These are phyloP conservation scores for Puccinia brachypodii DNA, from an alignment of 1,284 basidiomycete species.

Conservation along the genomic window DNA sequence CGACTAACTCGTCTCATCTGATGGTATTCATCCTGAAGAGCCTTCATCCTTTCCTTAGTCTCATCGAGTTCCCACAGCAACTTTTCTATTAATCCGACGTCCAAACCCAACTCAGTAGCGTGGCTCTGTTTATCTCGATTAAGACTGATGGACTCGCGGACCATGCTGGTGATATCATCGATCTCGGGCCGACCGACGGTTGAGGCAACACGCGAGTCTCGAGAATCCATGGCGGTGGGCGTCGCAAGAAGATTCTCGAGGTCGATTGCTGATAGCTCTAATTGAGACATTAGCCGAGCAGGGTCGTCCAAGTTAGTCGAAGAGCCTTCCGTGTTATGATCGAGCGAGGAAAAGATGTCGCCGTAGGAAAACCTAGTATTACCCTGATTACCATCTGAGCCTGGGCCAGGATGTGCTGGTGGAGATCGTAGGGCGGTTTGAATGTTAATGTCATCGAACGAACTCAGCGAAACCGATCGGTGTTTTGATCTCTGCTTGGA, in stretches of 20 bases:
- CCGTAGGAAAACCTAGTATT: background rate
- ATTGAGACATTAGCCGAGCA: slow-evolving; percentile 7
- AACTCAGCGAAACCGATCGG: background rate
- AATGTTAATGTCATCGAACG: background rate
- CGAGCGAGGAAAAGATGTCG: slow-evolving; percentile 24
- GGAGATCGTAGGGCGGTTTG: background rate
- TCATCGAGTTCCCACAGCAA: slow-evolving; percentile 71
- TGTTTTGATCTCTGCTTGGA: background rate
- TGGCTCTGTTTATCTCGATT: slow-evolving; percentile 61
- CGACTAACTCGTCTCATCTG: slow-evolving; percentile 77
- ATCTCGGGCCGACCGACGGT: background rate
- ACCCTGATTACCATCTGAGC: background rate
- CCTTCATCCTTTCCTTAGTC: slow-evolving; percentile 66
- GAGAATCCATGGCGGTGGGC: background rate
- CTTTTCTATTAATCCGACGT: slow-evolving; percentile 71
- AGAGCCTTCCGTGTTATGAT: background rate
- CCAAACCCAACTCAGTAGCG: slow-evolving; percentile 68
- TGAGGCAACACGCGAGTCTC: background rate
- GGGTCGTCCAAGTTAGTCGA: background rate
- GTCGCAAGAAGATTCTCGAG: slow-evolving; percentile 6
- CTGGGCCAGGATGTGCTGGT: background rate
- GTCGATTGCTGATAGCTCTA: slow-evolving; percentile 22
- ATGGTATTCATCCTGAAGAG: slow-evolving; percentile 75
- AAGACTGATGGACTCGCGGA: slow-evolving; percentile 21
- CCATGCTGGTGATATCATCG: background rate